phyloP scores from a whole-genome alignment of 148 eudicot genomes.

The Nepenthes mirabilis region DNA sequence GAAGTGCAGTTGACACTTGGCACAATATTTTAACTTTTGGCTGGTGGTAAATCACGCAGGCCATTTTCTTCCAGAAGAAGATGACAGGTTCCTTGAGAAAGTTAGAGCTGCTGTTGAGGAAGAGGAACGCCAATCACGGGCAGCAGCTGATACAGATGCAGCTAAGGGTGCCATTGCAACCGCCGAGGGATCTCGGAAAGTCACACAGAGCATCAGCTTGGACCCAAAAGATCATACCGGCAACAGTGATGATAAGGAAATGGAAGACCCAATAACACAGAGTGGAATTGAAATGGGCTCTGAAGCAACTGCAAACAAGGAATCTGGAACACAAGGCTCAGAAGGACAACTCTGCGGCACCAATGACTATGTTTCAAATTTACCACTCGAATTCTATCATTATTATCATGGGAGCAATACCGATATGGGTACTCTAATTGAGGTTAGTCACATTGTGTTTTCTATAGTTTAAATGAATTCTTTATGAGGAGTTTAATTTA shows the following conservation, averaged over 20 bases:
- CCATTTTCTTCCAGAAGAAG: constrained; percentile 88
- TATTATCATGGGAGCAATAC: constrained; percentile 89
- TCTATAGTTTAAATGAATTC: background rate
- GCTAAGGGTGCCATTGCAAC: constrained; percentile 75
- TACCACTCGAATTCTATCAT: constrained; percentile 88
- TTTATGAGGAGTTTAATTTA: background rate
- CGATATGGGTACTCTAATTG: constrained; percentile 86
- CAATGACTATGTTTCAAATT: constrained; percentile 56
- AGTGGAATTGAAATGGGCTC: constrained; percentile 12
- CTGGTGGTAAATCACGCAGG: constrained; percentile 37
- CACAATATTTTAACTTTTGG: background rate
- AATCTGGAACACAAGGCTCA: constrained; percentile 21
- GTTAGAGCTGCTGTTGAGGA: constrained; percentile 89
- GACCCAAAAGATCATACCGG: constrained; percentile 22
- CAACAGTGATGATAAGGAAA: constrained; percentile 17
- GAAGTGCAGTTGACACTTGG: no score
- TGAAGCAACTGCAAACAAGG: constrained; percentile 13
- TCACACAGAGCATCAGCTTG: constrained; percentile 16
- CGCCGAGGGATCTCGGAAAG: constrained; percentile 60
- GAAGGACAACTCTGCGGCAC: constrained; percentile 31
- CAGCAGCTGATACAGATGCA: constrained; percentile 67
- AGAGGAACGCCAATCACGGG: constrained; percentile 77
- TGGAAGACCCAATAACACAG: constrained; percentile 19
- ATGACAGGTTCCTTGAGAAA: constrained; percentile 78
- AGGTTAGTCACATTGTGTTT: constrained; percentile 27